Conservation (phyloP, 257 asterid genomes). For the Scutellaria barbata region DNA sequence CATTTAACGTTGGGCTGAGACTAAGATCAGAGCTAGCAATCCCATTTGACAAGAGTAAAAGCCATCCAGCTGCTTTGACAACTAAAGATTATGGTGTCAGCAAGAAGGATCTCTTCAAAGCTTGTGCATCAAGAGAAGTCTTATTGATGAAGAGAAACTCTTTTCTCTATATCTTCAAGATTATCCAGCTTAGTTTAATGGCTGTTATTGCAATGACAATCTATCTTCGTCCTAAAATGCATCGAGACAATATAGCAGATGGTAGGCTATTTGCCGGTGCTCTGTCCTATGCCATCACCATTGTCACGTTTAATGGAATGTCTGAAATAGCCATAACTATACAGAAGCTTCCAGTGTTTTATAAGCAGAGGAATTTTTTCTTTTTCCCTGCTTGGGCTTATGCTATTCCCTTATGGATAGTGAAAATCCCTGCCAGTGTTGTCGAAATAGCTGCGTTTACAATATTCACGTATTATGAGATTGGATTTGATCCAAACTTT, state of each 20-base stretch:
- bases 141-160: slow-evolving; percentile 35
- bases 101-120: slow-evolving; percentile 29
- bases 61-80: slow-evolving; percentile 31
- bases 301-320: slow-evolving; percentile 33
- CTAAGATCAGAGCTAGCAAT: not conserved
- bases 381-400: slow-evolving; percentile 37
- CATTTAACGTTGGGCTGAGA: slow-evolving; percentile 17
- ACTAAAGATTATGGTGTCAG: slow-evolving; percentile 23
- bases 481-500: slow-evolving; percentile 55
- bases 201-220: slow-evolving; percentile 24
- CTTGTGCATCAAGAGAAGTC: slow-evolving; percentile 27
- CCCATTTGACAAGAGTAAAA: slow-evolving; percentile 23
- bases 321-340: slow-evolving; percentile 31
- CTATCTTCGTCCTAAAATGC: slow-evolving; percentile 27
- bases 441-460: slow-evolving; percentile 43
- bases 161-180: slow-evolving; percentile 33
- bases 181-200: slow-evolving; percentile 23
- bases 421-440: slow-evolving; percentile 12
- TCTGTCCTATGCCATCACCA: slow-evolving; percentile 28
- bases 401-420: slow-evolving; percentile 26
- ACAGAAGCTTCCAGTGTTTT: slow-evolving; percentile 26
- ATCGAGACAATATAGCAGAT: not conserved
- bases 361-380: slow-evolving; percentile 29
- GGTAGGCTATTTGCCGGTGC: slow-evolving; percentile 28
- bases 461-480: slow-evolving; percentile 50